Base-by-base conservation (phyloP, 2,329 filamentous ascomycete species). In the Podosphaera fusca region DNA sequence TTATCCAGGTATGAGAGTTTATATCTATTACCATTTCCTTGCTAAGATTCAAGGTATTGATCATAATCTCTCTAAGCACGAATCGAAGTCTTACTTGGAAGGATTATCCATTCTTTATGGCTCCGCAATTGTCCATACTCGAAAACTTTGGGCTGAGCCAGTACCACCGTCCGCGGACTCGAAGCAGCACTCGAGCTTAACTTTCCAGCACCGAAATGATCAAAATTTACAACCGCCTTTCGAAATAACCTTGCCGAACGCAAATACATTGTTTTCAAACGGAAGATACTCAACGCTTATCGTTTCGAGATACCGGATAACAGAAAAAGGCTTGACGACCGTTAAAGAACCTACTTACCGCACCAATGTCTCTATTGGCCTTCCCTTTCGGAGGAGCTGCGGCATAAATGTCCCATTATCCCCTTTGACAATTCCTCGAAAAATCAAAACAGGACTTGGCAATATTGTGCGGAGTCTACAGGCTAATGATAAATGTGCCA, bases 181-280 rank as follows among this genome's bases (percentile, higher is more conserved):
- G 12, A 38, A 45, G 29, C 6, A n/a, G 8, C 29, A 31, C 12
- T 46, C 38, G 14, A 63, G 59, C 33, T 56, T 67, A 29, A 62
- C 62, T 5, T 61, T 67, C 53, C 45, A 34, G 10, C n/a, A 4
- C 29, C 36, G 21, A 9, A 1, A 30, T 14, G 40, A 38, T 31
- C 14, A 21, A 42, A 55, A 30, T 21, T 30, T 55, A 36, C 2
- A 8, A 49, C n/a, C 45, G 4, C 21, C n/a, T n/a, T 49, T 53
- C 14, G 45, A 60, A 45, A 34, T 64, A 29, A 66, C 74, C 4
- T 58, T 89, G 1, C 85, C 85, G 1, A 70, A 92, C 33, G 82
- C 86, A 46, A 86, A 87, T 64, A 94, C 87, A 0, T 71, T 87
- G 5, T 92, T 92, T 65, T 77, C 81, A 45, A 90, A 82, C 59